A percentile compares a stretch with the other conserved stretches of the same genome.
These are phyloP conservation scores for Margaritispora aquatica DNA, from an alignment of 495 filamentous ascomycete genomes.

Conservation along the genomic window DNA sequence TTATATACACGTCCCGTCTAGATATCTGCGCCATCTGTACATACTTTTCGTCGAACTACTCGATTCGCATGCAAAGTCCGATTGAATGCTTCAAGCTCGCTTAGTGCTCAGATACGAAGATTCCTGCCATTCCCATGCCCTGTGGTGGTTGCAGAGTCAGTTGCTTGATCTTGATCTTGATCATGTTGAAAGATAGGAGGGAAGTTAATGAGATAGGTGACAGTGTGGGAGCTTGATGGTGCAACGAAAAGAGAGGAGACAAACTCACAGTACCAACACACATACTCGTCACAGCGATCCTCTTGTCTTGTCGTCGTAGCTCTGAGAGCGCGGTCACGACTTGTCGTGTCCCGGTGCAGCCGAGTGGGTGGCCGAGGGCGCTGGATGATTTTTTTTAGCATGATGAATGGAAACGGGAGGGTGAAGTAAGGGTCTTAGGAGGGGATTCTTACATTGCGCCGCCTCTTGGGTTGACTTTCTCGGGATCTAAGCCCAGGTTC, in stretches of 20 bases:
- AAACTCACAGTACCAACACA: slow-evolving; percentile 68
- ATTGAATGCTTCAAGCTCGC: too few relatives aligned
- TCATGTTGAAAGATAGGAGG: too few relatives aligned
- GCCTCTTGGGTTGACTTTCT: slow-evolving; percentile 85
- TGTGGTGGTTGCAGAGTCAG: slow-evolving; percentile 25
- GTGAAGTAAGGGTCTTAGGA: not conserved
- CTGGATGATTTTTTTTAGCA: slow-evolving; percentile 10
- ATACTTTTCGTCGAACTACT: not conserved
- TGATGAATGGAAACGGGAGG: slow-evolving; percentile 16
- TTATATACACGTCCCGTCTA: too few relatives aligned
- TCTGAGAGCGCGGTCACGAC: slow-evolving; percentile 77
- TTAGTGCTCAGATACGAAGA: slow-evolving; percentile 47
- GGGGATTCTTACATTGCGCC: slow-evolving; percentile 48
- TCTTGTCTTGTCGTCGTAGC: slow-evolving; percentile 67
- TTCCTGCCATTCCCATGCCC: slow-evolving; percentile 51
- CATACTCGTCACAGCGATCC: slow-evolving; percentile 78
- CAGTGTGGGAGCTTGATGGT: not conserved
- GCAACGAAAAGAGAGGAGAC: not conserved
- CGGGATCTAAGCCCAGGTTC: slow-evolving; percentile 65
- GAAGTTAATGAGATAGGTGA: not conserved
- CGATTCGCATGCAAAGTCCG: too few relatives aligned
- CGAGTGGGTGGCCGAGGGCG: slow-evolving; percentile 76
- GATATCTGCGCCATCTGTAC: too few relatives aligned
- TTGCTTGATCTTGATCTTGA: too few relatives aligned
- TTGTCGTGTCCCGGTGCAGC: slow-evolving; percentile 72